phyloP scores from a whole-genome alignment of 352 stramenopile species.

The Pythium brachiatum region DNA sequence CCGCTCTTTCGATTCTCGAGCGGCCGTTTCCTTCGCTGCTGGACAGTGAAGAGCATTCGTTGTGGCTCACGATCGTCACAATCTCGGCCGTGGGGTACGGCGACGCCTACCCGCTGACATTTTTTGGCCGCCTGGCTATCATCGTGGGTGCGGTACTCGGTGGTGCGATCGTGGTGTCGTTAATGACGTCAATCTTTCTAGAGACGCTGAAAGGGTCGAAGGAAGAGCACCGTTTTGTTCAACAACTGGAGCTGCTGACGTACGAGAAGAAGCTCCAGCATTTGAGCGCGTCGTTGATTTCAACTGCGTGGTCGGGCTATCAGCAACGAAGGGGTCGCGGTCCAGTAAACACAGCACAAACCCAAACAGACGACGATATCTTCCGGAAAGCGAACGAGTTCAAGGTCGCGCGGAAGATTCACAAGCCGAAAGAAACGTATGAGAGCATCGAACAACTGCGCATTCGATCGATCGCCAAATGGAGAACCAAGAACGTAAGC shows the following conservation, averaged over 20 bases:
- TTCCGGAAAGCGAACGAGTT: slow-evolving; percentile 20
- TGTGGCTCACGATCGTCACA: slow-evolving; percentile 65
- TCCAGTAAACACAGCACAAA: not conserved
- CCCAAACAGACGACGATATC: not conserved
- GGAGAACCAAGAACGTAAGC: slow-evolving; percentile 16
- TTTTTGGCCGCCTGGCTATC: slow-evolving; percentile 39
- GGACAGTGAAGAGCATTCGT: slow-evolving; percentile 51
- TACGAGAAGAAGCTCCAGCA: slow-evolving; percentile 37
- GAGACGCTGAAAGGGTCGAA: slow-evolving; percentile 58
- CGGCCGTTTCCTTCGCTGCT: slow-evolving; percentile 53
- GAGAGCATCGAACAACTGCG: slow-evolving; percentile 21
- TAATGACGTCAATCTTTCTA: slow-evolving; percentile 68
- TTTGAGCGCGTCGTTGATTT: slow-evolving; percentile 35
- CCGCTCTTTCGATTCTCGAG: slow-evolving; percentile 56
- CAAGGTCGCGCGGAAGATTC: slow-evolving; percentile 7
- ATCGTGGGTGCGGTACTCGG: slow-evolving; percentile 52
- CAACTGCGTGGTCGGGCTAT: slow-evolving; percentile 29
- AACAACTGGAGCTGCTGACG: slow-evolving; percentile 38
- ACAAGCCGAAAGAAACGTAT: slow-evolving; percentile 18
- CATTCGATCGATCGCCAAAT: slow-evolving; percentile 18
- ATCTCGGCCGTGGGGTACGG: slow-evolving; percentile 64
- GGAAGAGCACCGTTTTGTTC: slow-evolving; percentile 46
- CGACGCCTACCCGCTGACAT: slow-evolving; percentile 53
- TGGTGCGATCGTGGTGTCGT: slow-evolving; percentile 47
- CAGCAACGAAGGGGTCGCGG: not conserved